These are phyloP conservation scores for Aureobasidium musti DNA, from an alignment of 2,329 filamentous ascomycete species.

Conservation along the genomic window DNA sequence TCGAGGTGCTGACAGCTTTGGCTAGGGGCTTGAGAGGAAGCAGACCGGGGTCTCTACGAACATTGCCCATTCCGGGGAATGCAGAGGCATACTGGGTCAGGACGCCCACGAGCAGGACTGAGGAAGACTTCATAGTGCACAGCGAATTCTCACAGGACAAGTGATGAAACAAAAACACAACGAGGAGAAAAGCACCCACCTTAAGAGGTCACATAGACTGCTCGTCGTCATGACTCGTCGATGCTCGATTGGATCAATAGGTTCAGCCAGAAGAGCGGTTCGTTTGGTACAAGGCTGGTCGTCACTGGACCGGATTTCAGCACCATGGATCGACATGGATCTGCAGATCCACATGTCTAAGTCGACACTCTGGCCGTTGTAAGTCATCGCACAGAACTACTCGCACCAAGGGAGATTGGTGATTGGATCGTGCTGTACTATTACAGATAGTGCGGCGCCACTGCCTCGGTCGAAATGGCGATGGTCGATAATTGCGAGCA, in stretches of 20 bases:
- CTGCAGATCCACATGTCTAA: constrained; percentile 16
- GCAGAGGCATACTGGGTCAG: constrained; percentile 15
- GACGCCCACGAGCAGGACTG: background rate
- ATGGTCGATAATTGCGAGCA: background rate
- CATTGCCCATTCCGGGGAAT: constrained; percentile 24
- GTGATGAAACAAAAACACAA: background rate
- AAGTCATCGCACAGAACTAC: background rate
- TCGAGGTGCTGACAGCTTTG: background rate
- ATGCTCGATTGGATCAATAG: background rate
- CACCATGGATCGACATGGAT: constrained; percentile 18
- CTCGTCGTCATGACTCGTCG: background rate
- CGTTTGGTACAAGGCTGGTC: constrained; percentile 5
- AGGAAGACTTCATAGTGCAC: constrained; percentile 13
- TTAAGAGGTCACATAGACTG: background rate
- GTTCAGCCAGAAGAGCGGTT: background rate
- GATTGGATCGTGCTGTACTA: constrained; percentile 6
- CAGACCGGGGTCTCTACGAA: background rate
- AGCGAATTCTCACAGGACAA: background rate
- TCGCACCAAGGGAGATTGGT: constrained; percentile 1
- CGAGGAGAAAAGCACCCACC: constrained; percentile 4
- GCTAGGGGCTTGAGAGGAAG: background rate
- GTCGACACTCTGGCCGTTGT: background rate
- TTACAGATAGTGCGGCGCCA: background rate
- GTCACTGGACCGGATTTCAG: constrained; percentile 8
- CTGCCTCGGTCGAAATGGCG: constrained; percentile 7